These are phyloP conservation scores for Hymenoscyphus albidus DNA, from an alignment of 2,329 filamentous ascomycete species.

Conservation along the genomic window DNA sequence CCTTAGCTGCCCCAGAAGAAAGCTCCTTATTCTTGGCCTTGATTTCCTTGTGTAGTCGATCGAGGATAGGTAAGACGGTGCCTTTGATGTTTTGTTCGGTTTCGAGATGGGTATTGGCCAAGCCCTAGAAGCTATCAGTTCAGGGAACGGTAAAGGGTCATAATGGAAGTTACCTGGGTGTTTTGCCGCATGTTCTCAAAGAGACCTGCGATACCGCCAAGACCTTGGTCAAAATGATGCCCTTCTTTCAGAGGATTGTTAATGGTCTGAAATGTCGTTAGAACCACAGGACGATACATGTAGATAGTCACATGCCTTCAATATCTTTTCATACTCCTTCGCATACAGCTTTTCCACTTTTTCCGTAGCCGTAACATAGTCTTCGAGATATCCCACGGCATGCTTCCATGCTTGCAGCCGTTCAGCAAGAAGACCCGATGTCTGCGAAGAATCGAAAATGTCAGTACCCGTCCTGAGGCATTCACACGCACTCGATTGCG, in stretches of 20 bases:
- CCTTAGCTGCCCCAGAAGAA: constrained; percentile 72
- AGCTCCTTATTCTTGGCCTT: constrained; percentile 96
- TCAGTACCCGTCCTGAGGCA: constrained; percentile 10
- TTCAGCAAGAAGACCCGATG: constrained; percentile 77
- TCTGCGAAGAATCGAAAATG: constrained; percentile 45
- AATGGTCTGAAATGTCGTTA: constrained; percentile 58
- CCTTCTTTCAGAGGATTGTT: constrained; percentile 81
- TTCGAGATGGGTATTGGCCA: constrained; percentile 85
- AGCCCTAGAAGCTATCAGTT: constrained; percentile 49
- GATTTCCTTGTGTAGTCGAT: constrained; percentile 90
- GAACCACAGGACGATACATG: not conserved
- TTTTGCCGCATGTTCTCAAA: constrained; percentile 94
- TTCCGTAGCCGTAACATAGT: constrained; percentile 80
- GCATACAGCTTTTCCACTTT: constrained; percentile 80
- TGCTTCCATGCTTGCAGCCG: constrained; percentile 95
- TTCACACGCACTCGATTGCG: not conserved
- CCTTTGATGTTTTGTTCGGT: constrained; percentile 88
- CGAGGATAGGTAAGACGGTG: constrained; percentile 80
- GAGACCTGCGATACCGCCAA: constrained; percentile 83
- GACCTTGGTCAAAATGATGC: constrained; percentile 85
- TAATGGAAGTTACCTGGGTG: constrained; percentile 58
- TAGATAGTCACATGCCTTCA: constrained; percentile 60
- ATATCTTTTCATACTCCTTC: constrained; percentile 91
- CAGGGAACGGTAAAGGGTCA: not conserved
- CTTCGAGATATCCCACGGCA: constrained; percentile 83